Conservation (phyloP, 192 early-diverging fungal species). For the Backusella liffmaniae region DNA sequence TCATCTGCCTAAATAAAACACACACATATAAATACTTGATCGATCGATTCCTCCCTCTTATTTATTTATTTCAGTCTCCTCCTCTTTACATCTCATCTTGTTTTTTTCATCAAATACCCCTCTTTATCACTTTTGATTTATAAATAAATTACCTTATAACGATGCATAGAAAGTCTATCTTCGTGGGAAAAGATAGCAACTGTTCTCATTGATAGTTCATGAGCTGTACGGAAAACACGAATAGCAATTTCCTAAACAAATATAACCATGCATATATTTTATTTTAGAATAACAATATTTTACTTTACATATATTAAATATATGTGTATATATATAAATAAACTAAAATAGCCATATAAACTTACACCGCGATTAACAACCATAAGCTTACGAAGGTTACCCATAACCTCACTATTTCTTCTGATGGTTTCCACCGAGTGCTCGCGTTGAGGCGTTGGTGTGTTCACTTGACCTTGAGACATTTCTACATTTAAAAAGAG, state of each 20-base stretch:
- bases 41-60: not conserved
- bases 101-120: not conserved
- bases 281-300: not conserved
- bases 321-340: not conserved
- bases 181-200: slow-evolving; percentile 89
- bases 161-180: slow-evolving; percentile 89
- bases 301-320: not conserved
- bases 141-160: slow-evolving; percentile 68
- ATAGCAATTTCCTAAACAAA: slow-evolving; percentile 88
- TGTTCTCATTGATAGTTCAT: slow-evolving; percentile 87
- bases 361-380: slow-evolving; percentile 55
- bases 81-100: not conserved
- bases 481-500: not conserved
- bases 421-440: slow-evolving; percentile 55
- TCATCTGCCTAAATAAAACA: slow-evolving; percentile 77
- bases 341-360: not conserved
- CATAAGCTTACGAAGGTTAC: slow-evolving; percentile 48
- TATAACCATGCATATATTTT: not conserved
- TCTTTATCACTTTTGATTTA: not conserved
- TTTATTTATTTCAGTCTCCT: not conserved
- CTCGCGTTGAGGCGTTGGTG: slow-evolving; percentile 29
- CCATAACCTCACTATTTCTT: slow-evolving; percentile 46
- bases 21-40: not conserved
- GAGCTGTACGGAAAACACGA: slow-evolving; percentile 90
- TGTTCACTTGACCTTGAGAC: not conserved